These are phyloP conservation scores for Eimeria acervulina DNA, from an alignment of 169 alveolate species.

Conservation along the genomic window DNA sequence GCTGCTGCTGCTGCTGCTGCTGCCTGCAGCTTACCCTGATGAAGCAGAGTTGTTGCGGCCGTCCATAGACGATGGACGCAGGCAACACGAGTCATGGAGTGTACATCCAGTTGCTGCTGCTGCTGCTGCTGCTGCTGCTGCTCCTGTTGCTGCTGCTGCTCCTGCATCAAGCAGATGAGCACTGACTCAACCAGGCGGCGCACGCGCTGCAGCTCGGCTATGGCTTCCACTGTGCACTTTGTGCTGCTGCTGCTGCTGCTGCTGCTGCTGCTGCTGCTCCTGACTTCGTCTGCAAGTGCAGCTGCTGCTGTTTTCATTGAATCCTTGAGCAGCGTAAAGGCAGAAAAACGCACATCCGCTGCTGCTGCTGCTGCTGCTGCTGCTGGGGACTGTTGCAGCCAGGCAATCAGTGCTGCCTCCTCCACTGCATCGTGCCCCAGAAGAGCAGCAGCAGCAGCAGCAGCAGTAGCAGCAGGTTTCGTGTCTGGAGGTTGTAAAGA, in stretches of 20 bases:
- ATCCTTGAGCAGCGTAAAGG: background rate
- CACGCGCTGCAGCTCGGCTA: conserved; percentile 64
- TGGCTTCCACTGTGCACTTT: background rate
- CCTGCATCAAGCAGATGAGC: conserved; percentile 50
- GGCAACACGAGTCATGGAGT: conserved; percentile 65
- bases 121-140: conserved; percentile 15
- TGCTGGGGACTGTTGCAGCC: conserved; percentile 10
- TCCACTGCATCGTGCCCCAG: conserved; percentile 39
- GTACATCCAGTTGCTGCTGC: conserved; percentile 59
- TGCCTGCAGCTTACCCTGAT: conserved; percentile 24
- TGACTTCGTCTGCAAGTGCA: background rate
- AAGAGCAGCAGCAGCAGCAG: conserved; percentile 24
- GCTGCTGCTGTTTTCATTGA: conserved; percentile 2
- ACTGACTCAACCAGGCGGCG: conserved; percentile 58
- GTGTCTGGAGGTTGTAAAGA: background rate
- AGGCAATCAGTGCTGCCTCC: conserved; percentile 24
- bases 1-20: conserved; percentile 44
- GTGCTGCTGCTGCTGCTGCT: conserved; percentile 23
- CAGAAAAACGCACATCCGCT: background rate
- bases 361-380: conserved; percentile 29
- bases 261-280: conserved; percentile 44
- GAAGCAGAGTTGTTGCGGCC: conserved; percentile 43
- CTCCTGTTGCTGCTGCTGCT: conserved; percentile 57
- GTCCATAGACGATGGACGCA: conserved; percentile 70
- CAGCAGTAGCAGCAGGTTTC: conserved; percentile 4